Base-by-base conservation (phyloP, 2,329 filamentous ascomycete species). In the Monosporascus sp. region DNA sequence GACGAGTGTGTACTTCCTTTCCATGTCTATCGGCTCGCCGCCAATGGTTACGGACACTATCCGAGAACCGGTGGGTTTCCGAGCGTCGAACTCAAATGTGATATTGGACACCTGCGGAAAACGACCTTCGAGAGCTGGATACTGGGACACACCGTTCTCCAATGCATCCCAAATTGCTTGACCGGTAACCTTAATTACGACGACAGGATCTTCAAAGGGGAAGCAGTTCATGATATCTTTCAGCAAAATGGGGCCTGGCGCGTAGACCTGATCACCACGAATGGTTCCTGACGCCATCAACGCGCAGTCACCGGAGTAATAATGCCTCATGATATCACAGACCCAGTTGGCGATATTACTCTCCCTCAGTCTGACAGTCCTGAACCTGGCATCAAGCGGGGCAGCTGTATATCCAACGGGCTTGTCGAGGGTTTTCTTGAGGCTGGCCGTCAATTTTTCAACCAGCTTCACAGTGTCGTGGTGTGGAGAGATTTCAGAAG, bases 31-130 rank as follows among this genome's bases (percentile, higher is more conserved):
- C 0, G 85, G 79, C 49, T 79, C 69, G 0, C 79, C 83, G 1
- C 77, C 83, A 24, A 96, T 79, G 9, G 76, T 79, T 9, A 83
- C 81, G 47, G 76, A 83, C 2, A 80, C 71, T 43, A 96, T 78
- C 31, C 91, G 81, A 3, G 82, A 78, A 0, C 85, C 84, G 0
- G 79, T 68, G 1, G 83, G 78, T 38, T 76, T 76, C 0, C 76
- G 76, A 0, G 87, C 84, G 59, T 94, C 86, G 64, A 88, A 93
- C 48, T 80, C 79, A 65, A 91, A 92, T 1, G 71, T 72, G 60
- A 96, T 94, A 61, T 91, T 91, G 3, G 88, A 93, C 0, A 96
- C 90, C 66, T 96, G 91, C 0, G 90, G 86, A 61, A 95, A 96
- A 0, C 91, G 82, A 2, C 84, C 91, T 71, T 97, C 92, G 1